Evolutionary conservation across 2,329 filamentous ascomycete species (phyloP).

Genomic region (Talaromyces islandicus): DNA sequence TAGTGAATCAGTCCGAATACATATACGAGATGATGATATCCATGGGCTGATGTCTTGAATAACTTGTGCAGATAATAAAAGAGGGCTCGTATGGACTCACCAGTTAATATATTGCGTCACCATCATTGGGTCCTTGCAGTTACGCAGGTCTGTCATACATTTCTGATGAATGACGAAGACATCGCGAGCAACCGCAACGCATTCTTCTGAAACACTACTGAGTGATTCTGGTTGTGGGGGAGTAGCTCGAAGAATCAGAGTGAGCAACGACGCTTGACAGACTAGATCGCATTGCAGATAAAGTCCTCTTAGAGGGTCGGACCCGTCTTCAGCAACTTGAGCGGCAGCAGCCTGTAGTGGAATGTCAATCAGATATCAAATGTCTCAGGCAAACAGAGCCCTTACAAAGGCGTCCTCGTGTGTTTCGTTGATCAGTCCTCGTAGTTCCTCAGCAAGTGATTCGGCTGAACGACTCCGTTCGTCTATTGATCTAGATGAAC

Average conservation of each 20-base stretch:
- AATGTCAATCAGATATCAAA: background rate
- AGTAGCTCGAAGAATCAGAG: background rate
- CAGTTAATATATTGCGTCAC: background rate
- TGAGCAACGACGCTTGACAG: slow-evolving; percentile 2
- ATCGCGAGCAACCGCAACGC: slow-evolving; percentile 4
- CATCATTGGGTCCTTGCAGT: background rate
- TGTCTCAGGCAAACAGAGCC: background rate
- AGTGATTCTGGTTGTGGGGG: background rate
- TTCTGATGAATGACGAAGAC: slow-evolving; percentile 3
- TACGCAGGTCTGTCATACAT: slow-evolving; percentile 4
- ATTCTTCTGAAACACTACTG: background rate
- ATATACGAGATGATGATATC: background rate
- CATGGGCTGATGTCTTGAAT: background rate
- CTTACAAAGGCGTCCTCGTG: background rate
- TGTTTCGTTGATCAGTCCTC: slow-evolving; percentile 1
- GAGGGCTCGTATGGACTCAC: background rate
- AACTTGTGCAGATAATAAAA: background rate
- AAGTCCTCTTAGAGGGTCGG: background rate
- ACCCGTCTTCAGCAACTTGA: background rate
- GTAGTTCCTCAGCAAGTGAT: background rate
- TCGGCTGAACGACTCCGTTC: background rate
- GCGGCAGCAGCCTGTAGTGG: background rate
- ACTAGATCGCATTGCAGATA: slow-evolving; percentile 4
- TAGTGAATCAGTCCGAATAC: background rate
- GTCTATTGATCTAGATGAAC: background rate